Base-by-base conservation (phyloP, 1,139 yeast genomes). In the Pichia sp. region DNA sequence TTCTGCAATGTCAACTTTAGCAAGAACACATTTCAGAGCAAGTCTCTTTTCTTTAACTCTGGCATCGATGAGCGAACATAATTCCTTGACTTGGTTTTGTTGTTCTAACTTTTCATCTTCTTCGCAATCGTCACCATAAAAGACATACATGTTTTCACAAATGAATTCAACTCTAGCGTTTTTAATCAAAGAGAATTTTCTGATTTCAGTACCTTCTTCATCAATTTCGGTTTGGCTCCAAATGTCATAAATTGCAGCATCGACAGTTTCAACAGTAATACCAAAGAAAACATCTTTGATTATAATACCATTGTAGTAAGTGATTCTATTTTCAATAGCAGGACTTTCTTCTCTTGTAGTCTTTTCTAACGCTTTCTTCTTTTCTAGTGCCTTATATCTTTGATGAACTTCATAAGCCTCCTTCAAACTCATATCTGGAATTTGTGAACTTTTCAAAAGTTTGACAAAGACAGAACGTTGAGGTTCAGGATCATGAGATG, bases 401-500 rank as follows among this genome's bases (percentile, higher is more conserved):
- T 53, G 52, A 4, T 49, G 36, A 14, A 59, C 49, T 6, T 45
- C 37, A 18, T 59, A 42, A 1, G 70, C 68, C 40, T 69, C 73
- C 20, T 51, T 53, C 12, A 73, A 51, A 2, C 55, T 47, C 33
- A 73, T 65, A 31, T 55, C 57, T 2, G 71, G 70, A 6, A 65
- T 54, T 4, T 51, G 55, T 0, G 80, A 61, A 11, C 49, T 47
- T 53, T 48, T 61, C 41, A 72, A 68, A 10, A 72, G 59, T 48
- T 76, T 78, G 14, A 89, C 72, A 52, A 78, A 83, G 0, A 88
- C 91, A 14, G 84, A 78, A 53, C 96, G 67, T 48, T 79, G 73
- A 0, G 96, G 96, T 54, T 88, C 96, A 2, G 77, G 77, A 62
- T 88, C 96, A 56, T 86, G 91, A 1, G 93, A 79, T 58, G 86